These are phyloP conservation scores for Penicillium sp. DNA, from an alignment of 2,329 filamentous ascomycete genomes.

Conservation along the genomic window DNA sequence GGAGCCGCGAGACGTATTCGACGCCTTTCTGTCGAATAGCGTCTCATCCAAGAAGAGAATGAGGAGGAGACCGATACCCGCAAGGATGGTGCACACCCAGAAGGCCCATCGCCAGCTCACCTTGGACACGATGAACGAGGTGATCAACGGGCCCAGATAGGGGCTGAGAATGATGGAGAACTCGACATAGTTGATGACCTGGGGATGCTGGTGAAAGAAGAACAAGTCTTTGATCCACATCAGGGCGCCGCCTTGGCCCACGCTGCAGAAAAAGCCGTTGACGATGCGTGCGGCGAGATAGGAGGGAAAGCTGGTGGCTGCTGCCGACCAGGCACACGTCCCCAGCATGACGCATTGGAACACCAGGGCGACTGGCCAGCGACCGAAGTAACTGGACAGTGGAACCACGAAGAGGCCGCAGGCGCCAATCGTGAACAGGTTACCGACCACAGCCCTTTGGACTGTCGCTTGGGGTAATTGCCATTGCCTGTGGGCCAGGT, in stretches of 20 bases:
- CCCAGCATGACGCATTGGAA: constrained; percentile 30
- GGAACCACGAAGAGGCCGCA: constrained; percentile 42
- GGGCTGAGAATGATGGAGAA: constrained; percentile 41
- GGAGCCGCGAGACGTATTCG: constrained; percentile 2
- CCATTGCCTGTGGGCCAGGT: constrained; percentile 42
- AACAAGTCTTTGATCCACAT: constrained; percentile 59
- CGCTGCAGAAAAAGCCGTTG: constrained; percentile 50
- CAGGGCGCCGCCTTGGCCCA: constrained; percentile 40
- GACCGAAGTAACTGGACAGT: constrained; percentile 46
- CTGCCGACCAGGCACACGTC: constrained; percentile 44
- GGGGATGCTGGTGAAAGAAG: constrained; percentile 56
- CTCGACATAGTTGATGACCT: constrained; percentile 40
- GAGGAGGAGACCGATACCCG: constrained; percentile 22
- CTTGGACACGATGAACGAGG: constrained; percentile 51
- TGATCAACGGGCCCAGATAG: constrained; percentile 39
- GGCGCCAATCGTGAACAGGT: constrained; percentile 52
- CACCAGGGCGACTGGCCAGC: constrained; percentile 39
- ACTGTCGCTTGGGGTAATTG: constrained; percentile 48
- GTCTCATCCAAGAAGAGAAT: constrained; percentile 29
- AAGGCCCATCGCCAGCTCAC: constrained; percentile 37
- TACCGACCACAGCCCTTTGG: constrained; percentile 53
- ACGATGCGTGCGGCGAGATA: constrained; percentile 51
- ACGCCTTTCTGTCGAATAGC: constrained; percentile 24
- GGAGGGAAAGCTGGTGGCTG: constrained; percentile 46
- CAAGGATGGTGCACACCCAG: constrained; percentile 25